Evolutionary conservation across 179 eudicot genomes (phyloP), one percentile per base, ranked within the genome.

Genomic region (Silene coronaria): DNA sequence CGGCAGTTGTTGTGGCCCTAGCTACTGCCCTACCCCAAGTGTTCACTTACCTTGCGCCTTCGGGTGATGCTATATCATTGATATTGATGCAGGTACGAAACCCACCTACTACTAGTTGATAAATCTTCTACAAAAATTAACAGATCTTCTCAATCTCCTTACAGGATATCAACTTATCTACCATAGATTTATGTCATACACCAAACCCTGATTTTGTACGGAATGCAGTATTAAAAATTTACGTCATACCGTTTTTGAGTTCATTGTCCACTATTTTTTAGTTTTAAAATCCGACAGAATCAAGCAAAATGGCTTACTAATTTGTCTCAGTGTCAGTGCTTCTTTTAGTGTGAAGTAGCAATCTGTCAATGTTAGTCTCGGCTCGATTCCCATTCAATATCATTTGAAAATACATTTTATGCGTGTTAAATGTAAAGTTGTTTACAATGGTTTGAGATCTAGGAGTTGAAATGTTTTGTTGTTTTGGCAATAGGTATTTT

Each of bases 1-100:
- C 96, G 63, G 89, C 87, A 17, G 75, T 86, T 22, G 87, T 83
- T 65, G 88, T 91, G 58, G 28, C 87, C 78, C 76, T 91, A 75
- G 90, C 96, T 76, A 89, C 90, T 73, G 60, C 75, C 26, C 78
- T 86, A 28, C 96, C 96, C 16, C 51, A 60, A 71, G 78, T 79
- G 36, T 87, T 87, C 80, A 81, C 72, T 46, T 65, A 78, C 79
- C 91, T 90, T 83, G 89, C 91, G 34, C 91, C 91, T 66, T 87
- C 89, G 69, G 92, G 89, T 10, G 92, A 90, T 61, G 83, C 86
- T 24, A 45, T 89, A 48, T 85, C 96, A 74, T 17, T 80, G 75
- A 73, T 89, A 70, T 79, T 83, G 72, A 89, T 91, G 91, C 91
- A 91, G 90, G 96, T 83, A 75, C 10, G 6, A 38, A 71, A 34